phyloP scores from a whole-genome alignment of 345 rosid species.

The Eucalyptus erythrocorys region DNA sequence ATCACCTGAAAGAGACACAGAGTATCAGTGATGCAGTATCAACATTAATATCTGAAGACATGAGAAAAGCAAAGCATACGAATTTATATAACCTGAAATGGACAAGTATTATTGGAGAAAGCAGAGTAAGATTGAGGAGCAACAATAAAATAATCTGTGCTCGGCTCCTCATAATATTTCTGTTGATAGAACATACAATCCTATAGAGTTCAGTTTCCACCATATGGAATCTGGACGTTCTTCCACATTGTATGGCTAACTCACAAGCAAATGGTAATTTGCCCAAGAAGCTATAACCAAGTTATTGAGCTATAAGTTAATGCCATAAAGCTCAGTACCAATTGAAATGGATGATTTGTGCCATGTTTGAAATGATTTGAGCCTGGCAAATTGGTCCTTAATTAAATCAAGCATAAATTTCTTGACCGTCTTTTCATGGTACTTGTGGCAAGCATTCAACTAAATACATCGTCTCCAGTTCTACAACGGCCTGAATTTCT shows the following conservation, averaged over 20 bases:
- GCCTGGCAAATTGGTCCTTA: background rate
- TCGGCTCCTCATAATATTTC: background rate
- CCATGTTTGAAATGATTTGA: background rate
- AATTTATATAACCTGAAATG: background rate
- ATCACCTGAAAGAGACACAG: background rate
- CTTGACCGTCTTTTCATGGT: background rate
- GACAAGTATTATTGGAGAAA: background rate
- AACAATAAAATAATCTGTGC: background rate
- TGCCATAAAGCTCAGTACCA: background rate
- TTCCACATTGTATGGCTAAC: background rate
- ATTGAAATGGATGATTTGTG: background rate
- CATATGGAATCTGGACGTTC: background rate
- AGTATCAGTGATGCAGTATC: background rate
- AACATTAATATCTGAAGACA: background rate
- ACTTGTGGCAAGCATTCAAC: background rate
- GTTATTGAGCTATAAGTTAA: background rate
- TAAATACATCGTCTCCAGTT: background rate
- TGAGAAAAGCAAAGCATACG: background rate
- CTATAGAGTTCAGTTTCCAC: background rate
- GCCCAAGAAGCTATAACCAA: background rate
- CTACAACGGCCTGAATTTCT: background rate
- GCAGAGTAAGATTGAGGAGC: background rate
- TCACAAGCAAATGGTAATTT: background rate
- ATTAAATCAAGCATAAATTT: background rate
- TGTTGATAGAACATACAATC: background rate